Evolutionary conservation across 495 filamentous ascomycete species (phyloP).

Genomic region (Hyaloscypha finlandica): DNA sequence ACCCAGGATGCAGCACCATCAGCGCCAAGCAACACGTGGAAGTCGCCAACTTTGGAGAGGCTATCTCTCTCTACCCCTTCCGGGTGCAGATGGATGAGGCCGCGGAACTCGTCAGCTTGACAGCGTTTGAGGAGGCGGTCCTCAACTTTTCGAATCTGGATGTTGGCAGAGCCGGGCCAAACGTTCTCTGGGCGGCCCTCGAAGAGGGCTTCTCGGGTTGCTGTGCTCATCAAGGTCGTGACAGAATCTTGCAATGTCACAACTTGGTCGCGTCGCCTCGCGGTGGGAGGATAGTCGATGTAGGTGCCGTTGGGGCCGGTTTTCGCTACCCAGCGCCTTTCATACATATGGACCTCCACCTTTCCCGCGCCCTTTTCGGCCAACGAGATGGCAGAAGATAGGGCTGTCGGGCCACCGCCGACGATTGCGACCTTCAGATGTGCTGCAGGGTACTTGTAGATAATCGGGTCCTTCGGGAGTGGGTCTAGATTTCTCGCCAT

Average conservation of each 20-base stretch:
- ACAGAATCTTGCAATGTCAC: slow-evolving; percentile 19
- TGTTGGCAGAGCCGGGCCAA: slow-evolving; percentile 11
- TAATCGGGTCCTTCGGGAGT: slow-evolving; percentile 31
- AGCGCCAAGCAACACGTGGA: slow-evolving; percentile 41
- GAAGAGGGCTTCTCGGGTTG: slow-evolving; percentile 5
- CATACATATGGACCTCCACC: slow-evolving; percentile 11
- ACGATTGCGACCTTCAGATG: slow-evolving; percentile 37
- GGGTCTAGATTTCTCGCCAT: slow-evolving; percentile 36
- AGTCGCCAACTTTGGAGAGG: slow-evolving; percentile 40
- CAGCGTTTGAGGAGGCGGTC: slow-evolving; percentile 40
- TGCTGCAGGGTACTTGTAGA: slow-evolving; percentile 38
- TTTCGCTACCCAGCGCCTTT: slow-evolving; percentile 9
- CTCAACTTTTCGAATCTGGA: slow-evolving; percentile 41
- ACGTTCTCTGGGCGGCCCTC: slow-evolving; percentile 8
- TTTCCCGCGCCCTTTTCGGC: slow-evolving; percentile 36
- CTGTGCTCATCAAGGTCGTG: slow-evolving; percentile 35
- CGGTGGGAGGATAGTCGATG: slow-evolving; percentile 12
- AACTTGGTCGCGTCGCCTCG: slow-evolving; percentile 12
- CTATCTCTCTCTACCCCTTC: slow-evolving; percentile 38
- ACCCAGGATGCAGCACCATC: slow-evolving; percentile 43
- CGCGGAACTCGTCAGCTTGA: slow-evolving; percentile 37
- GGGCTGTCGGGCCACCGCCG: slow-evolving; percentile 39
- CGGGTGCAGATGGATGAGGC: slow-evolving; percentile 38
- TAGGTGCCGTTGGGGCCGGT: slow-evolving; percentile 3
- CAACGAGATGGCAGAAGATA: slow-evolving; percentile 40